Evolutionary conservation across 169 alveolate genomes (phyloP).

Genomic region (Amoebophrya sp.): DNA sequence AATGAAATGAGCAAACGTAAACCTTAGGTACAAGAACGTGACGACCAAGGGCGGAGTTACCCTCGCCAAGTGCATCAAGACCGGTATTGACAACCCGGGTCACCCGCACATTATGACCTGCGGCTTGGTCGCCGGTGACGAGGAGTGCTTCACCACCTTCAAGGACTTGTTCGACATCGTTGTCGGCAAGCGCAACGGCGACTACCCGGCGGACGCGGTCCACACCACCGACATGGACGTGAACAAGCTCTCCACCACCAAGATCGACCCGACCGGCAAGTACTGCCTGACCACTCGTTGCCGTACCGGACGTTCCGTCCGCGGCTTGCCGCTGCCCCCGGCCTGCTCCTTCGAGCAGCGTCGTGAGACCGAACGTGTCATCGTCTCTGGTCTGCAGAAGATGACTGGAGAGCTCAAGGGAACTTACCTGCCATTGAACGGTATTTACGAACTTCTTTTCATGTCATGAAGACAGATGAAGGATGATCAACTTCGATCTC

Average conservation of each 20-base stretch:
- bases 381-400: constrained; percentile 36
- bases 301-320: not conserved
- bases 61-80: constrained; percentile 38
- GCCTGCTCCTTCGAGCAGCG: constrained; percentile 47
- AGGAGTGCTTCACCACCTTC: constrained; percentile 36
- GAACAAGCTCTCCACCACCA: constrained; percentile 35
- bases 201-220: not conserved
- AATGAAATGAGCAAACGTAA: no score
- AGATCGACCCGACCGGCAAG: not conserved
- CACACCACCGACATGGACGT: not conserved
- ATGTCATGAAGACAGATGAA: no score
- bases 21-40: not conserved
- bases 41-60: constrained; percentile 27
- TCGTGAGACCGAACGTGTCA: constrained; percentile 42
- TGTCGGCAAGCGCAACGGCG: constrained; percentile 8
- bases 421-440: constrained; percentile 46
- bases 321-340: constrained; percentile 45
- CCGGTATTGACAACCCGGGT: constrained; percentile 50
- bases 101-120: constrained; percentile 37
- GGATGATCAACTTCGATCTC: no score
- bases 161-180: constrained; percentile 32
- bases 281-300: not conserved
- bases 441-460: no score
- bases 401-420: constrained; percentile 50
- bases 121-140: constrained; percentile 47